These are phyloP conservation scores for Knufia fluminis DNA, from an alignment of 2,329 filamentous ascomycete species.

Conservation along the genomic window DNA sequence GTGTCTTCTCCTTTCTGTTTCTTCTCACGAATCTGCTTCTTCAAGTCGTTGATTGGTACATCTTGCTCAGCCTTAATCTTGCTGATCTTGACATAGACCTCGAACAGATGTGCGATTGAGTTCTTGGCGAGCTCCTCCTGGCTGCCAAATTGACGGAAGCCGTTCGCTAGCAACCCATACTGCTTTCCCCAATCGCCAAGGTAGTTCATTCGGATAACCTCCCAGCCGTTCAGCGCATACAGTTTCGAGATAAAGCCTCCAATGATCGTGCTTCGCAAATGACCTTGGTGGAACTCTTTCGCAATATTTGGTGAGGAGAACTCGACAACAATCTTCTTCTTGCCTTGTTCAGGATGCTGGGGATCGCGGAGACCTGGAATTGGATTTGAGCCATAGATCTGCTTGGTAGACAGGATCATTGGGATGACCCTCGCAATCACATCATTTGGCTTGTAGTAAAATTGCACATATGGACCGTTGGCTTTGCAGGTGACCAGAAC, in stretches of 20 bases:
- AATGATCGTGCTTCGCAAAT: constrained; percentile 58
- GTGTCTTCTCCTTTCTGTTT: constrained; percentile 42
- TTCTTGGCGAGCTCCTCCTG: constrained; percentile 52
- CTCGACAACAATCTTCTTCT: constrained; percentile 47
- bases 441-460: constrained; percentile 54
- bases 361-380: constrained; percentile 51
- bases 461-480: constrained; percentile 52
- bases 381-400: constrained; percentile 52
- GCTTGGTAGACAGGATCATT: constrained; percentile 49
- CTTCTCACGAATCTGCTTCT: constrained; percentile 40
- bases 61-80: constrained; percentile 48
- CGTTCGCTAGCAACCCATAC: constrained; percentile 52
- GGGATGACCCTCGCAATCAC: constrained; percentile 50
- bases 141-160: constrained; percentile 52
- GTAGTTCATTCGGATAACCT: constrained; percentile 57
- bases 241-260: constrained; percentile 57
- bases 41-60: constrained; percentile 46
- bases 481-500: constrained; percentile 27
- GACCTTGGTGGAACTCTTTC: constrained; percentile 57
- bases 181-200: constrained; percentile 62
- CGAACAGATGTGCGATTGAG: constrained; percentile 56
- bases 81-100: constrained; percentile 59
- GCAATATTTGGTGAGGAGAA: constrained; percentile 61
- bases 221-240: constrained; percentile 52
- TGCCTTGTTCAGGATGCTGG: constrained; percentile 44